Percentiles rank a stretch among this genome's conserved stretches.
These are phyloP conservation scores for Pelagophyceae sp. DNA, from an alignment of 352 stramenopile species.

Conservation along the genomic window DNA sequence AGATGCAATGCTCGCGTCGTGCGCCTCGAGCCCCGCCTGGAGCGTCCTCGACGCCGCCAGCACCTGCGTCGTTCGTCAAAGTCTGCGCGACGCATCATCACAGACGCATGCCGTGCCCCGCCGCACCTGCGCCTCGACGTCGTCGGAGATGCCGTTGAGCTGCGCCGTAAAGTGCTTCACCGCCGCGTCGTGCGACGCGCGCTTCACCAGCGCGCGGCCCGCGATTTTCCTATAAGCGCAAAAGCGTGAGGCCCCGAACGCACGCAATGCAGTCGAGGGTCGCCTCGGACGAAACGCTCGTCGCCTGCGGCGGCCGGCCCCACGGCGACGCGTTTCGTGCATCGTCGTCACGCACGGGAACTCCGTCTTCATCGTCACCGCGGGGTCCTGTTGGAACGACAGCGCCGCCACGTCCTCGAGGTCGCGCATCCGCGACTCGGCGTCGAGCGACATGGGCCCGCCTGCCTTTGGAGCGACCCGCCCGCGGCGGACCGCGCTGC, in stretches of 20 bases:
- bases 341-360: not conserved
- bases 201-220: not conserved
- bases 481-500: too few species aligned
- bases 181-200: conserved; percentile 1
- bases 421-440: not conserved
- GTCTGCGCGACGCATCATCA: not conserved
- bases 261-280: too few species aligned
- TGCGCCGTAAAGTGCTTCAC: not conserved
- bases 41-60: not conserved
- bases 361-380: not conserved
- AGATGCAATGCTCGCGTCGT: conserved; percentile 12
- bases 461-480: too few species aligned
- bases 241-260: not conserved
- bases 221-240: not conserved
- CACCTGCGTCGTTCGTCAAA: conserved; percentile 23
- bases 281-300: too few species aligned
- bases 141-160: not conserved
- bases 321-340: not conserved
- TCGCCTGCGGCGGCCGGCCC: not conserved
- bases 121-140: not conserved
- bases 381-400: not conserved
- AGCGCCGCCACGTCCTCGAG: conserved; percentile 2
- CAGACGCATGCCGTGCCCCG: too few species aligned
- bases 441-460: too few species aligned
- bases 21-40: conserved; percentile 19